Evolutionary conservation across 2,329 filamentous ascomycete genomes (phyloP), one percentile per base, ranked within the genome.

Genomic region (Fusarium succisae): DNA sequence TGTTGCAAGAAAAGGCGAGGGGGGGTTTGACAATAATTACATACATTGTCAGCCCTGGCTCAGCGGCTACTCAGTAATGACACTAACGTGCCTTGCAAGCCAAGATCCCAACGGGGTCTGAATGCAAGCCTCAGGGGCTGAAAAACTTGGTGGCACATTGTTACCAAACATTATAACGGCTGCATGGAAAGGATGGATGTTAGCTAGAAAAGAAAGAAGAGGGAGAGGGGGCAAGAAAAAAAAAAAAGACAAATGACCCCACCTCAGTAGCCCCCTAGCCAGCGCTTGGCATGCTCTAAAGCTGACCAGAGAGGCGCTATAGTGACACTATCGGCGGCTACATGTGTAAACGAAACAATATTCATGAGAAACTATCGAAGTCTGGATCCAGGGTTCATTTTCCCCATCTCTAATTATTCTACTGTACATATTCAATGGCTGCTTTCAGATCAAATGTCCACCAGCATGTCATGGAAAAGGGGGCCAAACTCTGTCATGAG

Each of bases 331-430:
- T 77, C 57, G 70, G 67, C 55, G 63, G 59, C 62, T 72, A 75
- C 39, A 30, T 48, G 58, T 62, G 47, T 50, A 78, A 74, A 72
- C 74, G 70, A 74, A 71, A 76, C 70, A 71, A 74, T 76, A 47
- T 48, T 76, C 41, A 41, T 41, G 38, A 69, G 60, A 57, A 44
- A 62, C 75, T 77, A 76, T 73, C 53, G 60, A 74, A 35, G 63
- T 47, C 70, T 77, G 59, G 59, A 74, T 70, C 62, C 50, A 61
- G 58, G 67, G 47, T 50, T 68, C 55, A 15, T 41, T 53, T 53
- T 54, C 41, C 41, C 41, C 44, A 41, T 43, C 15, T 58, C 41
- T 51, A 47, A 47, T 24, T 24, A 44, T 18, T 44, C 43, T 44
- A 44, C n/a, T 3, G 22, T 7, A 32, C 32, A n/a, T 47, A 20